These are phyloP conservation scores for Grosmannia clavigera DNA, from an alignment of 2,329 filamentous ascomycete species.

Conservation along the genomic window DNA sequence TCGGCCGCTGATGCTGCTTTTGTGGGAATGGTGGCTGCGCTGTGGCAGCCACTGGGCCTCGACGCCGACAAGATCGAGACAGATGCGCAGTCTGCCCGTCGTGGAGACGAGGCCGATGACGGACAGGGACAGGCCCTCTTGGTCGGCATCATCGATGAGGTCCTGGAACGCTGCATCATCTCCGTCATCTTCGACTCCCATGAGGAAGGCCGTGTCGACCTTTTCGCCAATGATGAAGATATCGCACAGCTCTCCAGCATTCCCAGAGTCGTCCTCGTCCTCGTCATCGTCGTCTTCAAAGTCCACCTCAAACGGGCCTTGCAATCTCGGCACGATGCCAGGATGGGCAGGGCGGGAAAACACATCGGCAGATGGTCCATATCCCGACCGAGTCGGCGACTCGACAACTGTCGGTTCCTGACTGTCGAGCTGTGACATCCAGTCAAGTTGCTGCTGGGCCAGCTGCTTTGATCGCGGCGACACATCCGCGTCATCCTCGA, in stretches of 20 bases:
- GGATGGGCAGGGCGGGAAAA: slow-evolving; percentile 45
- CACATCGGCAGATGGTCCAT: slow-evolving; percentile 40
- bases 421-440: slow-evolving; percentile 54
- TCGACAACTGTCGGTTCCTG: slow-evolving; percentile 49
- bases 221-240: slow-evolving; percentile 52
- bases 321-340: slow-evolving; percentile 44
- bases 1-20: slow-evolving; percentile 3
- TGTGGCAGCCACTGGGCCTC: slow-evolving; percentile 56
- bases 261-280: slow-evolving; percentile 37
- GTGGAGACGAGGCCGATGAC: slow-evolving; percentile 48
- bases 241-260: slow-evolving; percentile 44
- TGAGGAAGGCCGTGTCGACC: slow-evolving; percentile 45
- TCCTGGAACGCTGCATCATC: slow-evolving; percentile 24
- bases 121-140: slow-evolving; percentile 47
- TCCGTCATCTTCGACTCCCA: slow-evolving; percentile 53
- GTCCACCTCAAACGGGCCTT: slow-evolving; percentile 49
- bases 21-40: slow-evolving; percentile 27
- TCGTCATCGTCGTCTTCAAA: slow-evolving; percentile 36
- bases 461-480: slow-evolving; percentile 41
- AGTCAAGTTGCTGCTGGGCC: slow-evolving; percentile 52
- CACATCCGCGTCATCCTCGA: slow-evolving; percentile 45
- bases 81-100: slow-evolving; percentile 48
- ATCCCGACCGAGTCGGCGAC: slow-evolving; percentile 10
- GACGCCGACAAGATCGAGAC: slow-evolving; percentile 48
- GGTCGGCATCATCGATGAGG: slow-evolving; percentile 37